Evolutionary conservation across 768 basidiomycete species (phyloP).

Genomic region (Sarcodon aspratus): DNA sequence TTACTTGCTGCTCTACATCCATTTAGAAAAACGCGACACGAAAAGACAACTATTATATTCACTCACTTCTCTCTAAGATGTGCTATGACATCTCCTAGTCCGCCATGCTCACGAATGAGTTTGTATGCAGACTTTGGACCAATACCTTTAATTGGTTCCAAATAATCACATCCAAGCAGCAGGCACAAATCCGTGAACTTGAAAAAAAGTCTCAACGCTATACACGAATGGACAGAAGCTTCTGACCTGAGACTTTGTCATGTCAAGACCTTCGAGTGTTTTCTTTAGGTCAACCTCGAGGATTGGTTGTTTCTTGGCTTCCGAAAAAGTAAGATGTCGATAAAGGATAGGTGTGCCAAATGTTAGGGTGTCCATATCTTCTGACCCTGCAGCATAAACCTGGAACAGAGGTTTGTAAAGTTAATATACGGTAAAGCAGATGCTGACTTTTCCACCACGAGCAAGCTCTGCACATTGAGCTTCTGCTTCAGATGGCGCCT

Average conservation of each 20-base stretch:
- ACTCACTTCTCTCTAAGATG: constrained; percentile 69
- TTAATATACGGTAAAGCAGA: background rate
- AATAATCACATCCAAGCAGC: constrained; percentile 94
- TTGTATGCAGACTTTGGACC: constrained; percentile 95
- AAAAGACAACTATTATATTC: background rate
- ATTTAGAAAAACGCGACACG: constrained; percentile 2
- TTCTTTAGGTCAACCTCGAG: constrained; percentile 78
- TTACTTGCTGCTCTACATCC: constrained; percentile 28
- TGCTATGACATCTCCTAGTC: constrained; percentile 60
- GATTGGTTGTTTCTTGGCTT: constrained; percentile 95
- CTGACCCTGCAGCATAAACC: constrained; percentile 97
- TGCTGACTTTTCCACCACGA: constrained; percentile 76
- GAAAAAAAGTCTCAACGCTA: background rate
- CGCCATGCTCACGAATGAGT: constrained; percentile 73
- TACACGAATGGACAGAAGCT: background rate
- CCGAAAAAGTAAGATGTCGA: constrained; percentile 95
- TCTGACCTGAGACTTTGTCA: constrained; percentile 80
- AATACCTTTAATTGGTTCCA: constrained; percentile 96
- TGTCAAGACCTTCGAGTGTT: constrained; percentile 80
- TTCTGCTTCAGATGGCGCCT: constrained; percentile 99
- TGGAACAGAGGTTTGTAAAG: constrained; percentile 16
- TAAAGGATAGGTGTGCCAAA: constrained; percentile 87
- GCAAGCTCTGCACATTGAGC: constrained; percentile 98
- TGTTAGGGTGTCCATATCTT: constrained; percentile 99
- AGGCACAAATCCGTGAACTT: constrained; percentile 97